These are phyloP conservation scores for Phytophthora palmivora DNA, from an alignment of 352 stramenopile species.

Conservation along the genomic window DNA sequence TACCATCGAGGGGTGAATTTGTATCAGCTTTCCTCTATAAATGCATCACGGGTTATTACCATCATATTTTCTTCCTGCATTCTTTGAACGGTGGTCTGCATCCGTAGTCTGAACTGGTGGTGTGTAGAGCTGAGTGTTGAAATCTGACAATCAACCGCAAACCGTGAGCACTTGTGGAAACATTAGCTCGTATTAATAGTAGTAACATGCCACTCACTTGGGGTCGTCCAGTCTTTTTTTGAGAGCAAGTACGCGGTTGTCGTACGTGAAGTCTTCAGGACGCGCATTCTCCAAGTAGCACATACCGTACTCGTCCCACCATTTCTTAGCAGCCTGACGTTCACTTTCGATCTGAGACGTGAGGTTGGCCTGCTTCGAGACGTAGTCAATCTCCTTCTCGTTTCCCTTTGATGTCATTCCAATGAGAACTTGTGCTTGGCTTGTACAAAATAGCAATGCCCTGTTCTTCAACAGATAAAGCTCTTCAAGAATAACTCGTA, in stretches of 20 bases:
- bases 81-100: slow-evolving; percentile 79
- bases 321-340: slow-evolving; percentile 74
- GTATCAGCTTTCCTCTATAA: no score
- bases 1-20: no score
- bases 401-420: slow-evolving; percentile 55
- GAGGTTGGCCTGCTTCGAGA: slow-evolving; percentile 85
- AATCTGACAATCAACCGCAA: slow-evolving; percentile 53
- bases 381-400: slow-evolving; percentile 82
- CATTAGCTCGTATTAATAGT: not conserved
- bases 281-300: slow-evolving; percentile 83
- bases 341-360: slow-evolving; percentile 87
- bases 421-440: slow-evolving; percentile 1
- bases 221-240: slow-evolving; percentile 66
- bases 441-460: no score
- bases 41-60: no score
- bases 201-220: slow-evolving; percentile 49
- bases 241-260: slow-evolving; percentile 77
- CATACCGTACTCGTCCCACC: slow-evolving; percentile 84
- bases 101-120: slow-evolving; percentile 72
- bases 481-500: no score
- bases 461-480: no score
- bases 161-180: no score
- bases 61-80: slow-evolving; percentile 62
- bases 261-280: slow-evolving; percentile 84
- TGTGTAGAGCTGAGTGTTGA: slow-evolving; percentile 58